Conservation (phyloP, 2,329 filamentous ascomycete genomes). For the Penicillium sp. region DNA sequence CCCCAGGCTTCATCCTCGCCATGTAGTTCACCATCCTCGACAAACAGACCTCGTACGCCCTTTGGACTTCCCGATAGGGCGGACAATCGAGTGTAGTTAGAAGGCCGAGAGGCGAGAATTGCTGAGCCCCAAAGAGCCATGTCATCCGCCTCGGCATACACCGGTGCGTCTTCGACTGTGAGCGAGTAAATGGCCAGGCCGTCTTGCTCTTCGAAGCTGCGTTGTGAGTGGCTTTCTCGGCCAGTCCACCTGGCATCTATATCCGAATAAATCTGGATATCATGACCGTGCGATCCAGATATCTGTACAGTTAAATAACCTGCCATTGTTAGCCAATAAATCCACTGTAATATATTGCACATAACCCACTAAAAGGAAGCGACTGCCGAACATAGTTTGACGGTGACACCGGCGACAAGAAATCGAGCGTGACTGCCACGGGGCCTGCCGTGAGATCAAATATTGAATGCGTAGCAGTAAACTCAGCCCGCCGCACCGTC, state of each 20-base stretch:
- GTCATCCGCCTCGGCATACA: conserved; percentile 36
- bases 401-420: conserved; percentile 46
- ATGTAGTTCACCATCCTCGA: conserved; percentile 27
- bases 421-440: conserved; percentile 39
- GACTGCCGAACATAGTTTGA: conserved; percentile 43
- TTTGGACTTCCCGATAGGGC: conserved; percentile 28
- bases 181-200: conserved; percentile 33
- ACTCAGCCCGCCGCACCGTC: conserved; percentile 34
- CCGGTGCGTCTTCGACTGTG: conserved; percentile 27
- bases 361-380: conserved; percentile 39
- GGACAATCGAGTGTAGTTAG: conserved; percentile 24
- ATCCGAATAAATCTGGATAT: conserved; percentile 42
- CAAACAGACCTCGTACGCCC: conserved; percentile 32
- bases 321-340: conserved; percentile 12
- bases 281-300: conserved; percentile 18
- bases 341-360: not conserved
- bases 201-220: conserved; percentile 23
- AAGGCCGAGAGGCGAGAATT: conserved; percentile 38
- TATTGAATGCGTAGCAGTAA: conserved; percentile 42
- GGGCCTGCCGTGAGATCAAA: conserved; percentile 39
- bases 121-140: conserved; percentile 44
- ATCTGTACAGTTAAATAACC: conserved; percentile 42
- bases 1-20: conserved; percentile 23
- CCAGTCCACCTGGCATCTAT: conserved; percentile 47
- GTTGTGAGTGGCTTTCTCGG: conserved; percentile 20